A percentile compares a stretch with the other conserved stretches of the same genome.
Conservation (phyloP, 2,329 filamentous ascomycete species). For the Nemania sp. region DNA sequence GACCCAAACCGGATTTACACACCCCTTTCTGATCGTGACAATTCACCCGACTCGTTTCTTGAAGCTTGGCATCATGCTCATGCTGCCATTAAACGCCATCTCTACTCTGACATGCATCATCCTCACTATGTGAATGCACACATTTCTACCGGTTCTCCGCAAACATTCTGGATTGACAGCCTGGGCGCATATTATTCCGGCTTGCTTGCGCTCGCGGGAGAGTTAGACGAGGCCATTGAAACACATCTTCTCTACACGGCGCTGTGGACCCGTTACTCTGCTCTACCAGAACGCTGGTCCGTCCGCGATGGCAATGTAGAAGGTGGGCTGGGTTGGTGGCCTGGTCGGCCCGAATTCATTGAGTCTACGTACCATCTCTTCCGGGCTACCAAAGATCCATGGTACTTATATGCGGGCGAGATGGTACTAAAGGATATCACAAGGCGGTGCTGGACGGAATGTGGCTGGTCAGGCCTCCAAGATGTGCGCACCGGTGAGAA, state of each 20-base stretch:
- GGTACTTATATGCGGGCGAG: slow-evolving; percentile 94
- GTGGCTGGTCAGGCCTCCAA: slow-evolving; percentile 90
- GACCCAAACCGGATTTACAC: slow-evolving; percentile 66
- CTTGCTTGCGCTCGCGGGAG: slow-evolving; percentile 80
- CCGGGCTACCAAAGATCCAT: slow-evolving; percentile 87
- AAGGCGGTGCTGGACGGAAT: slow-evolving; percentile 83
- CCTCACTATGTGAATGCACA: slow-evolving; percentile 94
- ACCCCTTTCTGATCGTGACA: slow-evolving; percentile 64
- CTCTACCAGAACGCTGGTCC: slow-evolving; percentile 92
- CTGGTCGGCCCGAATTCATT: slow-evolving; percentile 91
- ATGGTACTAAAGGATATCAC: slow-evolving; percentile 92
- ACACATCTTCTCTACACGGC: slow-evolving; percentile 90
- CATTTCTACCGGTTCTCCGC: slow-evolving; percentile 81
- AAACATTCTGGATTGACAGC: slow-evolving; percentile 95
- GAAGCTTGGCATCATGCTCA: slow-evolving; percentile 84
- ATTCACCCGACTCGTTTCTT: slow-evolving; percentile 78
- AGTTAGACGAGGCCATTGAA: slow-evolving; percentile 87
- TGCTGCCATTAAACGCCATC: slow-evolving; percentile 82
- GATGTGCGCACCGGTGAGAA: slow-evolving; percentile 82
- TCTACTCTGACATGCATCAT: slow-evolving; percentile 84
- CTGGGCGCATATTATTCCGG: slow-evolving; percentile 95
- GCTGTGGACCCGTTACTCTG: slow-evolving; percentile 92
- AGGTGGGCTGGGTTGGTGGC: slow-evolving; percentile 89
- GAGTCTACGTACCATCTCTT: slow-evolving; percentile 98
- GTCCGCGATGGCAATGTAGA: slow-evolving; percentile 82